phyloP scores from a whole-genome alignment of 2,329 filamentous ascomycete species.

The Phaeomoniella chlamydospora region DNA sequence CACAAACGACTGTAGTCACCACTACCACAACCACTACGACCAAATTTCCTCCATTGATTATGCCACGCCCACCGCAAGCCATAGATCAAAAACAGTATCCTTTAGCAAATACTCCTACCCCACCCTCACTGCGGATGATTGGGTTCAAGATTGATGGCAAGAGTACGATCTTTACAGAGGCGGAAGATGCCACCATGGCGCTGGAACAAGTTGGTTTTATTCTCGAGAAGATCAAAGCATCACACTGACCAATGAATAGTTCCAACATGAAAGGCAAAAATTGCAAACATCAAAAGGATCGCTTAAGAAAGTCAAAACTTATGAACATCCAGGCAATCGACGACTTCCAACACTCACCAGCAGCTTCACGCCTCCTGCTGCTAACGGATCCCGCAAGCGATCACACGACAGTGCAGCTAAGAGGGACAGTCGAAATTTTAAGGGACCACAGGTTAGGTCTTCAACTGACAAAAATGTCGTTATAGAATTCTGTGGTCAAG shows the following conservation, averaged over 20 bases:
- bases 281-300: constrained; percentile 8
- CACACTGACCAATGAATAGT: too few species aligned
- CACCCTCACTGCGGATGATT: constrained; percentile 62
- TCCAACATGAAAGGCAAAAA: constrained; percentile 8
- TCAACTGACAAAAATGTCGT: too few species aligned
- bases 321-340: background rate
- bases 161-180: constrained; percentile 47
- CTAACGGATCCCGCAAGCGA: background rate
- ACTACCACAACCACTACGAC: constrained; percentile 83
- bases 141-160: constrained; percentile 55
- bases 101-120: constrained; percentile 68
- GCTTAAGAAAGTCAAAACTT: constrained; percentile 8
- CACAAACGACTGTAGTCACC: constrained; percentile 57
- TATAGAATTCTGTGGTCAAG: too few species aligned
- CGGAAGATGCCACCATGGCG: constrained; percentile 39
- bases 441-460: too few species aligned
- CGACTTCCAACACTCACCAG: background rate
- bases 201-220: constrained; percentile 29
- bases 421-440: too few species aligned
- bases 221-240: background rate
- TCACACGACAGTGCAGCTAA: too few species aligned
- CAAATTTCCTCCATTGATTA: constrained; percentile 66
- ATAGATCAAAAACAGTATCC: constrained; percentile 86
- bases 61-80: constrained; percentile 57
- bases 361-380: background rate